Percentiles rank a stretch among this genome's conserved stretches.
Evolutionary conservation across 2,329 filamentous ascomycete species (phyloP).

Genomic region (Knoxdaviesia capensis): DNA sequence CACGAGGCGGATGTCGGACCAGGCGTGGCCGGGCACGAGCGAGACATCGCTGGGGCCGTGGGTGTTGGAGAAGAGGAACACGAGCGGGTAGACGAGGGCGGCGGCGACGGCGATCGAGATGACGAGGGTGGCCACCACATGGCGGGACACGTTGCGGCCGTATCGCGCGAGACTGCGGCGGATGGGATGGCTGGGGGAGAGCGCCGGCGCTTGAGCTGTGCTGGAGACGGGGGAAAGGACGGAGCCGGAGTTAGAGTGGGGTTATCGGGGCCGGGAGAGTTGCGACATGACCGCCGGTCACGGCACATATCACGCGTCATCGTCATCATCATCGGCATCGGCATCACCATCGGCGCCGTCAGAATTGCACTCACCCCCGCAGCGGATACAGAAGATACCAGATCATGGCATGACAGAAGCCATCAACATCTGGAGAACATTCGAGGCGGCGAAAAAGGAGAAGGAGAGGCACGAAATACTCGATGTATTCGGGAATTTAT

Average conservation of each 20-base stretch:
- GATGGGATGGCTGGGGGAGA: conserved; percentile 43
- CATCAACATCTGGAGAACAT: too few species aligned
- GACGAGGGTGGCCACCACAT: conserved; percentile 56
- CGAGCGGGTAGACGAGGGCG: conserved; percentile 51
- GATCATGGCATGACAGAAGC: conserved; percentile 30
- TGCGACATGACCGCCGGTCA: too few species aligned
- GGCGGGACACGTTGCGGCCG: conserved; percentile 47
- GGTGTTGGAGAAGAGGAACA: conserved; percentile 48
- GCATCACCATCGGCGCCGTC: too few species aligned
- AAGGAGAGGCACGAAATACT: too few species aligned
- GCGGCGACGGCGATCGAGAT: conserved; percentile 53
- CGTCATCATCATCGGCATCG: too few species aligned
- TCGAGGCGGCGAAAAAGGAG: too few species aligned
- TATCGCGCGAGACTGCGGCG: conserved; percentile 46
- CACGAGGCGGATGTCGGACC: conserved; percentile 53
- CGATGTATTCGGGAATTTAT: too few species aligned
- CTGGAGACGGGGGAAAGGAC: conserved; percentile 17
- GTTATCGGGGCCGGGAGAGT: too few species aligned
- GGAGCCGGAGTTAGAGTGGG: too few species aligned
- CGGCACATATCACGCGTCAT: too few species aligned
- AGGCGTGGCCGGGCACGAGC: conserved; percentile 59
- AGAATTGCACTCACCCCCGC: conserved; percentile 39
- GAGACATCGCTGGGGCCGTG: conserved; percentile 52
- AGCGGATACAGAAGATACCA: conserved; percentile 63
- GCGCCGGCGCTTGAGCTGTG: conserved; percentile 52